Conservation (phyloP, 169 alveolate species). For the Plasmodium ovale region DNA sequence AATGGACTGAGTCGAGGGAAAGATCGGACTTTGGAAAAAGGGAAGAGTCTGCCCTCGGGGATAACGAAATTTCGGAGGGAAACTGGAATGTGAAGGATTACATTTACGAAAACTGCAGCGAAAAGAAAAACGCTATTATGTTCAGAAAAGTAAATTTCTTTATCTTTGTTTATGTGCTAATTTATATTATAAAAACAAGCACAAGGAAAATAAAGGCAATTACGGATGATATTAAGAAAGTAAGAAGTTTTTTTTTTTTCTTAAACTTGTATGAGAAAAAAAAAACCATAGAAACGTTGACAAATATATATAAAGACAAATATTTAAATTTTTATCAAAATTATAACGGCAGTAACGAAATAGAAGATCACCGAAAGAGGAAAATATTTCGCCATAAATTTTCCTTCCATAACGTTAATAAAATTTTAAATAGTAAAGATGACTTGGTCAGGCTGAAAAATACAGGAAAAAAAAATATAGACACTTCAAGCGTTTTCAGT, state of each 20-base stretch:
- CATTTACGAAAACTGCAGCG: conserved; percentile 22
- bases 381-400: conserved; percentile 62
- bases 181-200: conserved; percentile 60
- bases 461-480: not conserved
- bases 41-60: too few species aligned
- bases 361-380: conserved; percentile 45
- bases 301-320: conserved; percentile 53
- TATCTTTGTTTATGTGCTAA: conserved; percentile 38
- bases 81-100: conserved; percentile 38
- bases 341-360: conserved; percentile 23
- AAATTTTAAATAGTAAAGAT: conserved; percentile 26
- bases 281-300: conserved; percentile 58
- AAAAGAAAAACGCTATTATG: conserved; percentile 38
- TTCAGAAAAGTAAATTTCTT: conserved; percentile 55
- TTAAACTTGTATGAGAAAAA: conserved; percentile 53
- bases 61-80: too few species aligned
- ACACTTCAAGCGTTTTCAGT: not conserved
- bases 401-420: conserved; percentile 35
- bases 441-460: conserved; percentile 36
- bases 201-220: conserved; percentile 45
- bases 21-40: too few species aligned
- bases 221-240: conserved; percentile 43
- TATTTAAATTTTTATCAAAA: conserved; percentile 49
- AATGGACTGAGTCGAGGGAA: too few species aligned
- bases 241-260: conserved; percentile 51